Evolutionary conservation across 1,139 yeast species (phyloP).

Genomic region (Hanseniaspora sp.): DNA sequence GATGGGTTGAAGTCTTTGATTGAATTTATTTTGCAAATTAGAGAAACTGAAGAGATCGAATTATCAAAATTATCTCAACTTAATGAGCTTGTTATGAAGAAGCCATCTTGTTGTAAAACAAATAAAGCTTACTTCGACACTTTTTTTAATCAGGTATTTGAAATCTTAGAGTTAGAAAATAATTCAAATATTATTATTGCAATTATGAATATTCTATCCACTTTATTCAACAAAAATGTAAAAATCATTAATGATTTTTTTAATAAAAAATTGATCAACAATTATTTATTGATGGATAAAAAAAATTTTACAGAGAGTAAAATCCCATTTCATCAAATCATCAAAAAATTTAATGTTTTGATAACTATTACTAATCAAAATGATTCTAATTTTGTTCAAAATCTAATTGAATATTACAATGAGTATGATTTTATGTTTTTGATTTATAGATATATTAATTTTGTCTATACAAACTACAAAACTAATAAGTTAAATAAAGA

Average conservation of each 20-base stretch:
- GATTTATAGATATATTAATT: conserved; percentile 58
- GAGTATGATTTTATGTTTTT: conserved; percentile 29
- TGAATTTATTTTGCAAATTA: conserved; percentile 64
- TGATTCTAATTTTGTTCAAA: conserved; percentile 35
- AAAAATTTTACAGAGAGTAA: conserved; percentile 27
- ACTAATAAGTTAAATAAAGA: conserved; percentile 19
- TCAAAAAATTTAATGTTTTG: conserved; percentile 55
- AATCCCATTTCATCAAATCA: conserved; percentile 41
- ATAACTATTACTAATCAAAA: conserved; percentile 50
- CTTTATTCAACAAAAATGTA: conserved; percentile 43
- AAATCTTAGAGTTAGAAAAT: conserved; percentile 42
- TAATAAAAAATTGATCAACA: conserved; percentile 38
- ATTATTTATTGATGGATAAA: conserved; percentile 16
- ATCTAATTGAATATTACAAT: conserved; percentile 30
- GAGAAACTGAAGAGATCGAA: conserved; percentile 53
- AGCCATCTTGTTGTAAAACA: conserved; percentile 41
- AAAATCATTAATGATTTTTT: conserved; percentile 51
- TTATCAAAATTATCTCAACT: conserved; percentile 56
- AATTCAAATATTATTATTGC: conserved; percentile 53
- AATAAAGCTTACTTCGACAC: conserved; percentile 42
- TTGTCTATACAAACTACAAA: conserved; percentile 33
- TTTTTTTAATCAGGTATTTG: conserved; percentile 51
- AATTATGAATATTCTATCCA: conserved; percentile 44
- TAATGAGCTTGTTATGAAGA: conserved; percentile 45
- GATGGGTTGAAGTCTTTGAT: conserved; percentile 64